Evolutionary conservation across 352 stramenopile genomes (phyloP).

Genomic region (Halophytophthora batemanensis): DNA sequence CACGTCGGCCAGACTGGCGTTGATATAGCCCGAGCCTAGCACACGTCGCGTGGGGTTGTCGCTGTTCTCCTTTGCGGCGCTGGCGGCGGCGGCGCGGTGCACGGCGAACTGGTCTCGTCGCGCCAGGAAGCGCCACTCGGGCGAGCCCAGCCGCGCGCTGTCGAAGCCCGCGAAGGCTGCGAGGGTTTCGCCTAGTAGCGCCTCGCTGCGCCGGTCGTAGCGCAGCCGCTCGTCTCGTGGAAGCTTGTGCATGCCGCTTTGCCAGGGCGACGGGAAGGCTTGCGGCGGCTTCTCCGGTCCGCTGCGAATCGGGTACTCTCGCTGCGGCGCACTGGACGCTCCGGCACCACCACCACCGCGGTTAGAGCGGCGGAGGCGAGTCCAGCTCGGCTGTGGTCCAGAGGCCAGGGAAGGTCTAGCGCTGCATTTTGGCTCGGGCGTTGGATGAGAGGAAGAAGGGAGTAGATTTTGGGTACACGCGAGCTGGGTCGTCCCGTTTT

Average conservation of each 20-base stretch:
- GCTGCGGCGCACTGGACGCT: not conserved
- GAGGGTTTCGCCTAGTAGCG: constrained; percentile 44
- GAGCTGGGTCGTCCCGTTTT: too few relatives aligned
- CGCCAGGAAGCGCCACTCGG: constrained; percentile 33
- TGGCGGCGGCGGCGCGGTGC: constrained; percentile 19
- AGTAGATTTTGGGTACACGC: too few relatives aligned
- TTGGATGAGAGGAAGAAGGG: not conserved
- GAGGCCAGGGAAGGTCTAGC: not conserved
- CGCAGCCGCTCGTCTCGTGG: constrained; percentile 32
- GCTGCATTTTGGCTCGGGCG: not conserved
- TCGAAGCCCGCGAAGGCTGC: constrained; percentile 41
- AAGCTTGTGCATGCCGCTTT: constrained; percentile 22
- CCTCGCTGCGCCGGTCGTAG: constrained; percentile 43
- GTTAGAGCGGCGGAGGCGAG: not conserved
- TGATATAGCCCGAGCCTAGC: constrained; percentile 43
- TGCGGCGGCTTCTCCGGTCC: not conserved
- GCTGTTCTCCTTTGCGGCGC: not conserved
- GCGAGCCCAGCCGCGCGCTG: constrained; percentile 21
- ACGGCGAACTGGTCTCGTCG: constrained; percentile 40
- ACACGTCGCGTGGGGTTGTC: constrained; percentile 25
- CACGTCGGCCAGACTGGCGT: constrained; percentile 32
- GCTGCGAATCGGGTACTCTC: not conserved
- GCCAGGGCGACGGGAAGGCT: too few relatives aligned
- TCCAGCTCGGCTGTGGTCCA: not conserved
- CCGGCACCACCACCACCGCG: not conserved